Conservation (phyloP, 805 yeast genomes). For the Cyberlindnera lachancei region DNA sequence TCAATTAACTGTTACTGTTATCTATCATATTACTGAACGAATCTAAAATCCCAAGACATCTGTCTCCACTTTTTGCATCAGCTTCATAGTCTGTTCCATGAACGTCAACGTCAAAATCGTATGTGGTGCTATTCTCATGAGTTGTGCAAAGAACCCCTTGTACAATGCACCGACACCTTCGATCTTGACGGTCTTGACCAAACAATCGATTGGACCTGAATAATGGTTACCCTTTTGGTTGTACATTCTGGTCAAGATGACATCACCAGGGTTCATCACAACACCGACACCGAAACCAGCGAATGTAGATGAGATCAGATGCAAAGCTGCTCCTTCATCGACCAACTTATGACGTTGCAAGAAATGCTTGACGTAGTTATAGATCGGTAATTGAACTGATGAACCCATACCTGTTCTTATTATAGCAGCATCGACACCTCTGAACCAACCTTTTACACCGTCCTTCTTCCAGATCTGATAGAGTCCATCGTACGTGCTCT, state of each 20-base stretch:
- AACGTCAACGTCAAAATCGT: constrained; percentile 84
- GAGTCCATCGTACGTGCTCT: constrained; percentile 61
- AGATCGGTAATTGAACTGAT: constrained; percentile 88
- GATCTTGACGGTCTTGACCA: constrained; percentile 66
- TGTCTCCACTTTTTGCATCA: constrained; percentile 32
- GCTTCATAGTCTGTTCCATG: constrained; percentile 90
- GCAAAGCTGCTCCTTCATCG: constrained; percentile 59
- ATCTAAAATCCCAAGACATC: constrained; percentile 5
- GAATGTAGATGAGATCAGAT: constrained; percentile 62
- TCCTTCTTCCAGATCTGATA: constrained; percentile 51
- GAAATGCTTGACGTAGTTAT: constrained; percentile 65
- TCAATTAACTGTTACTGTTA: no score
- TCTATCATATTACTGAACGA: no score
- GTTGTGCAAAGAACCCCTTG: constrained; percentile 92
- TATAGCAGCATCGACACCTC: constrained; percentile 93
- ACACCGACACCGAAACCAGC: constrained; percentile 91
- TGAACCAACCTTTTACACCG: constrained; percentile 71
- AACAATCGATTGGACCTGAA: constrained; percentile 83
- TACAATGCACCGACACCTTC: constrained; percentile 89
- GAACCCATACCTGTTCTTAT: constrained; percentile 95
- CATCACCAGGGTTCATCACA: constrained; percentile 98
- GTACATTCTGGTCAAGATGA: constrained; percentile 86
- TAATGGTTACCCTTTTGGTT: constrained; percentile 88
- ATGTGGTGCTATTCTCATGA: constrained; percentile 91
- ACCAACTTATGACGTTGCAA: constrained; percentile 46